Percentiles rank a stretch among this genome's conserved stretches.
These are phyloP conservation scores for Leccinum subrobustum DNA, from an alignment of 1,284 basidiomycete genomes.

Conservation along the genomic window DNA sequence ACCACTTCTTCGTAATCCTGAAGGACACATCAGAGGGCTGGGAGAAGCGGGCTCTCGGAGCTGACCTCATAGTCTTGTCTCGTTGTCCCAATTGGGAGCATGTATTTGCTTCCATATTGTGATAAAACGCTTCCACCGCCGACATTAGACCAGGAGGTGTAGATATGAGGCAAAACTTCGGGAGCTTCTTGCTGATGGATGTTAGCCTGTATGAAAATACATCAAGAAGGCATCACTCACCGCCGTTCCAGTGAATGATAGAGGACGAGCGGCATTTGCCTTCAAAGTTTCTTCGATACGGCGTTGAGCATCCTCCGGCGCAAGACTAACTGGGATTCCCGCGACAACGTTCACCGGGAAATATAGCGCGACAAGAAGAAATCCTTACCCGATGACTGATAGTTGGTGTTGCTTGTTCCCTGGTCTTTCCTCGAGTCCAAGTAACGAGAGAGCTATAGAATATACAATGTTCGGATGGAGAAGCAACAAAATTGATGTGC, in stretches of 20 bases:
- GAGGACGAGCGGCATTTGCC: constrained; percentile 65
- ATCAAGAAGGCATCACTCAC: constrained; percentile 39
- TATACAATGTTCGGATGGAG: background rate
- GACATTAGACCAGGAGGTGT: constrained; percentile 59
- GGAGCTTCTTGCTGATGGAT: constrained; percentile 49
- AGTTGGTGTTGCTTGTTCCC: background rate
- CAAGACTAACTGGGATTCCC: constrained; percentile 36
- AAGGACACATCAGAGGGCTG: constrained; percentile 4
- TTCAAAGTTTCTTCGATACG: constrained; percentile 68
- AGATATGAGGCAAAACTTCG: constrained; percentile 87
- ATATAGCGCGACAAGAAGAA: background rate
- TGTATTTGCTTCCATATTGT: constrained; percentile 73
- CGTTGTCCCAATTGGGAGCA: constrained; percentile 83
- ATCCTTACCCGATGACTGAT: constrained; percentile 14
- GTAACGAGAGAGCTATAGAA: constrained; percentile 18
- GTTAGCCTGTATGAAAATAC: constrained; percentile 7
- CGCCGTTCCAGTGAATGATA: constrained; percentile 54
- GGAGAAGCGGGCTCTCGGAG: background rate
- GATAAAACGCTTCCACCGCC: constrained; percentile 69
- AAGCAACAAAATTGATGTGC: constrained; percentile 1
- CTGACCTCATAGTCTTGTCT: constrained; percentile 65
- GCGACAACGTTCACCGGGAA: constrained; percentile 4
- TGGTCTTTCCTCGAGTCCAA: constrained; percentile 2
- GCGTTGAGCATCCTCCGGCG: constrained; percentile 54
- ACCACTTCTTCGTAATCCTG: constrained; percentile 82